Base-by-base conservation (phyloP, 2,329 filamentous ascomycete genomes). In the Coniochaeta ligniaria region DNA sequence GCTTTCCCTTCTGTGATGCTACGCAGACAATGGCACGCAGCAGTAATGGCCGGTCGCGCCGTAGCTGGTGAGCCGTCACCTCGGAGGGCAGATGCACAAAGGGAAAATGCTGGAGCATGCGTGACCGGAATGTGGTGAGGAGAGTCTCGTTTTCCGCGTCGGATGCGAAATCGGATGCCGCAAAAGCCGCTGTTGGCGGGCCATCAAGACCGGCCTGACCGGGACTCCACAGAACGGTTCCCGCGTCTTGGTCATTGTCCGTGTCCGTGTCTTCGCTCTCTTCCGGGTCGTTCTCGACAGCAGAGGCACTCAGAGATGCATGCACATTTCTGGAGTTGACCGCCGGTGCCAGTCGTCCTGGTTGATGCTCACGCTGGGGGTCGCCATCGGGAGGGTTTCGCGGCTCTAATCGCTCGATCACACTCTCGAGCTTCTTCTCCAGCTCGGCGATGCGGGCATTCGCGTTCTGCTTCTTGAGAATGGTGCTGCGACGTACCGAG, bases 1-100 rank as follows among this genome's bases (percentile, higher is more conserved):
- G 71, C 35, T 14, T 36, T 3, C 12, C 12, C 12, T 14, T 14
- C 47, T 70, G 68, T 2, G 70, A 67, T 7, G 70, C 68, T 1
- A 75, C 72, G 1, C 69, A 70, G 6, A 36, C 8, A 57, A 76
- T 75, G 22, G 74, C 72, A 26, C 69, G 71, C n/a, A 74, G 65
- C 22, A 76, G 59, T 45, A 74, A 66, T 1, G 74, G 74, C 38
- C 70, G 63, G 24, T 70, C 63, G 35, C 67, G 66, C 20, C 63
- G 70, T n/a, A 76, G 64, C 62, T 74, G 65, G 52, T 65, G 55
- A n/a, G 63, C 66, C 22, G 71, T 71, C 50, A 70, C 60, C 1
- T 67, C 60, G 9, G 69, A 62, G 14, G 66, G 59, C 8, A 76
- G 62, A 52, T 71, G 22, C 11, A 74, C 66, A 54, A 76, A 75